A percentile compares a stretch with the other conserved stretches of the same genome.
Evolutionary conservation across 345 rosid species (phyloP).

Genomic region (Psidium friedrichsthalianum): DNA sequence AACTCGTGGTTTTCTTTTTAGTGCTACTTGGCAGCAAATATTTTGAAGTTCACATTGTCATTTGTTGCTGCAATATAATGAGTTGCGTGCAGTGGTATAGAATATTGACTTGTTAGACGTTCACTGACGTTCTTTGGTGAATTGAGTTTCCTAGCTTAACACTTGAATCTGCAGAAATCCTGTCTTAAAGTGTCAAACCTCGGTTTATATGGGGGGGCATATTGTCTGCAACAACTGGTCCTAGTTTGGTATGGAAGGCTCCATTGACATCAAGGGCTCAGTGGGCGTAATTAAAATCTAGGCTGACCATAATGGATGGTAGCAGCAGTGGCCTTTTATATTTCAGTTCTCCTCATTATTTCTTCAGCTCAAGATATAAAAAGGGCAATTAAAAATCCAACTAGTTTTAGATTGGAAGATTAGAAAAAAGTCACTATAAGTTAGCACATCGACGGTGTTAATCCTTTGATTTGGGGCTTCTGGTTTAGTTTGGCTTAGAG

Average conservation of each 20-base stretch:
- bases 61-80: not conserved
- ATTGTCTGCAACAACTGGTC: not conserved
- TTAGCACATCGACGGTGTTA: not conserved
- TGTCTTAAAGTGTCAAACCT: not conserved
- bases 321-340: not conserved
- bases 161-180: not conserved
- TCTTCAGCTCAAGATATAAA: not conserved
- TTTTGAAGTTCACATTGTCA: not conserved
- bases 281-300: not conserved
- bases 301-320: not conserved
- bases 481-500: not conserved
- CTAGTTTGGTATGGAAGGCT: not conserved
- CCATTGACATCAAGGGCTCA: not conserved
- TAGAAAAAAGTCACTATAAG: not conserved
- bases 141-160: not conserved
- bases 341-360: not conserved
- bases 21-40: not conserved
- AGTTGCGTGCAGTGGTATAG: not conserved
- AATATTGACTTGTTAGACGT: not conserved
- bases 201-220: not conserved
- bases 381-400: not conserved
- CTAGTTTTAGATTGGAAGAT: not conserved
- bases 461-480: not conserved
- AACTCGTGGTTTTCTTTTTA: not conserved
- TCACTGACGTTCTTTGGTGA: not conserved